Conservation (phyloP, 2,329 filamentous ascomycete genomes). For the Xylaria sp. region DNA sequence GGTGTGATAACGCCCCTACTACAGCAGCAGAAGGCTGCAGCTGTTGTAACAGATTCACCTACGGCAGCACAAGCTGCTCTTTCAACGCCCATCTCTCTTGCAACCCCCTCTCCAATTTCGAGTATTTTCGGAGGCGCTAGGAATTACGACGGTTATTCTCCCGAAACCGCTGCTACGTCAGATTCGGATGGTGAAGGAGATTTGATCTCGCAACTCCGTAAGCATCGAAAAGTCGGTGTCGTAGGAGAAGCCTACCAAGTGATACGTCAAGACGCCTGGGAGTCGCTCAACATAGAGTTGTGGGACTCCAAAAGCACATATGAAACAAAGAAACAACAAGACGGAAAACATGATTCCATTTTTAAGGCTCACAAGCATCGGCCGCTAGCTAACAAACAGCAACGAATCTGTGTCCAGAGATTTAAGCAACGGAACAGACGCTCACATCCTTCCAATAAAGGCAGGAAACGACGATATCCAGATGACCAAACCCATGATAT, state of each 20-base stretch:
- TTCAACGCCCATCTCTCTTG: background rate
- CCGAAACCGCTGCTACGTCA: background rate
- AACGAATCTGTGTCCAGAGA: no score
- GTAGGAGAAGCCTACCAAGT: background rate
- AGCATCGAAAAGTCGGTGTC: background rate
- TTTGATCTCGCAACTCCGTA: background rate
- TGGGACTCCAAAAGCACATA: background rate
- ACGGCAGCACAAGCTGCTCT: background rate
- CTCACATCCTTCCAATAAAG: background rate
- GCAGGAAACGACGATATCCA: background rate
- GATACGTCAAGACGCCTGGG: background rate
- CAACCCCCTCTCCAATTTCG: background rate
- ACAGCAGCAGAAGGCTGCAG: background rate
- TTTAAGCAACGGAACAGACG: no score
- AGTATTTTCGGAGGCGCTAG: background rate
- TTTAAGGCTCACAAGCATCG: background rate
- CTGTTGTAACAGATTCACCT: background rate
- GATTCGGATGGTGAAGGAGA: slow-evolving; percentile 3
- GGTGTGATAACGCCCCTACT: no score
- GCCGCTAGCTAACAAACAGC: no score
- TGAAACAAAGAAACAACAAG: background rate
- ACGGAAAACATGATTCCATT: no score
- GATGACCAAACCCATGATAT: no score
- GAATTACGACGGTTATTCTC: background rate
- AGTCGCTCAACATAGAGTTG: slow-evolving; percentile 2